phyloP scores from a whole-genome alignment of 164 flowering plant species.

The Tetracentron sinense region DNA sequence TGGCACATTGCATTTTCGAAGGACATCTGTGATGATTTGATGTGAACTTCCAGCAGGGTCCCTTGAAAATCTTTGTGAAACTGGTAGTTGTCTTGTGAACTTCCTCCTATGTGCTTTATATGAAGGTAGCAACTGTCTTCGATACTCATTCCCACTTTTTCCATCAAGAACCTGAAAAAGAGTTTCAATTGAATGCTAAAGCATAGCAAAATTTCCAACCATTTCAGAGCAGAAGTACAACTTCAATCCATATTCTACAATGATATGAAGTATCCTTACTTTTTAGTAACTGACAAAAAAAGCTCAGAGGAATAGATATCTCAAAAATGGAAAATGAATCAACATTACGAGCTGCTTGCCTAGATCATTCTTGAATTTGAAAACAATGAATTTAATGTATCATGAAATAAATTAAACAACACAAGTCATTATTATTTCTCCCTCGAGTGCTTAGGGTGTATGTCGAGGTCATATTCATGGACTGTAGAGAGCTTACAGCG shows the following conservation, averaged over 20 bases:
- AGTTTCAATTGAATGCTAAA: background rate
- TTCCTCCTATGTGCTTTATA: constrained; percentile 82
- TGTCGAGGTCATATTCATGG: too few species aligned
- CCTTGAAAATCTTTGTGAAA: constrained; percentile 19
- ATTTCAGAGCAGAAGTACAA: background rate
- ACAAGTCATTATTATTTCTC: too few species aligned
- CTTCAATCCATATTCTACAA: too few species aligned
- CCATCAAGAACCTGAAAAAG: constrained; percentile 79
- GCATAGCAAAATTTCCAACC: background rate
- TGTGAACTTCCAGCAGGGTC: constrained; percentile 32
- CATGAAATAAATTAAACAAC: too few species aligned
- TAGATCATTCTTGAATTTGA: too few species aligned
- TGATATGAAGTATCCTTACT: too few species aligned
- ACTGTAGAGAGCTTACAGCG: constrained; percentile 82
- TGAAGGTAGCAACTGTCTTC: constrained; percentile 73
- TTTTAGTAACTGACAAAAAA: too few species aligned
- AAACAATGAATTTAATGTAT: too few species aligned
- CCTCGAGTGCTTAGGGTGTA: too few species aligned
- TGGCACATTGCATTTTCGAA: constrained; percentile 73
- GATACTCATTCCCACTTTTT: constrained; percentile 68
- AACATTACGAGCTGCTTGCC: too few species aligned
- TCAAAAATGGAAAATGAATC: background rate
- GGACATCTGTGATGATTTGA: constrained; percentile 45
- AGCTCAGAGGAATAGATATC: background rate
- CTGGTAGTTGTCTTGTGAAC: constrained; percentile 22